phyloP scores from a whole-genome alignment of 371 early-diverging fungal genomes.

The Apophysomyces trapeziformis region DNA sequence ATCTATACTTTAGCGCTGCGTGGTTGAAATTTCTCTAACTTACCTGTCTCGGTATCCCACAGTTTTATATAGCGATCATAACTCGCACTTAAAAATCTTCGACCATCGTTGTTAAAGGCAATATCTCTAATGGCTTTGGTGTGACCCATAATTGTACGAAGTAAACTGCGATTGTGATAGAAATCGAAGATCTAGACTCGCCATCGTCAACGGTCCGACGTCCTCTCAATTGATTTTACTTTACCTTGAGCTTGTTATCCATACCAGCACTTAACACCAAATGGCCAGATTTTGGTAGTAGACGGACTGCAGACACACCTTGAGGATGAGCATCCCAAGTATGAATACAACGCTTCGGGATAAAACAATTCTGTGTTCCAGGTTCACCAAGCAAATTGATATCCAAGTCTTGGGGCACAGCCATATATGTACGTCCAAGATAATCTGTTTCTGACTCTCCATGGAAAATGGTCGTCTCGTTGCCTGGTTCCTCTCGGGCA shows the following conservation, averaged over 20 bases:
- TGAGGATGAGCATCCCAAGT: constrained; percentile 94
- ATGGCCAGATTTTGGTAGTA: constrained; percentile 92
- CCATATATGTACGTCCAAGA: constrained; percentile 94
- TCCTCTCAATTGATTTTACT: neutral
- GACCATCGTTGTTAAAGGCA: constrained; percentile 88
- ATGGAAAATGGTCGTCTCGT: constrained; percentile 79
- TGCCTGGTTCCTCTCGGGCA: constrained; percentile 43
- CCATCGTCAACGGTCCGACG: neutral
- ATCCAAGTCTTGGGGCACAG: constrained; percentile 87
- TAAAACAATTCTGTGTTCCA: constrained; percentile 79
- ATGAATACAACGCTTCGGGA: constrained; percentile 86
- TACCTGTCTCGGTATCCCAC: constrained; percentile 97
- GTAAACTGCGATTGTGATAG: constrained; percentile 82
- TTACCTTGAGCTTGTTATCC: constrained; percentile 91
- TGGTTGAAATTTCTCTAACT: constrained; percentile 11
- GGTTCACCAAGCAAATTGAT: constrained; percentile 76
- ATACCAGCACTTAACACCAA: constrained; percentile 88
- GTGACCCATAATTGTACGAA: constrained; percentile 92
- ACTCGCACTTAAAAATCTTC: constrained; percentile 83
- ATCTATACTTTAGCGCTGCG: constrained; percentile 8
- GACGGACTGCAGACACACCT: constrained; percentile 89
- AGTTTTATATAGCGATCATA: constrained; percentile 92
- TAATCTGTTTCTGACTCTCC: constrained; percentile 85
- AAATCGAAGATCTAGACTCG: constrained; percentile 85
- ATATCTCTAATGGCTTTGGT: constrained; percentile 92